phyloP scores from a whole-genome alignment of 2,329 filamentous ascomycete genomes.

The Purpureocillium takamizusanense region DNA sequence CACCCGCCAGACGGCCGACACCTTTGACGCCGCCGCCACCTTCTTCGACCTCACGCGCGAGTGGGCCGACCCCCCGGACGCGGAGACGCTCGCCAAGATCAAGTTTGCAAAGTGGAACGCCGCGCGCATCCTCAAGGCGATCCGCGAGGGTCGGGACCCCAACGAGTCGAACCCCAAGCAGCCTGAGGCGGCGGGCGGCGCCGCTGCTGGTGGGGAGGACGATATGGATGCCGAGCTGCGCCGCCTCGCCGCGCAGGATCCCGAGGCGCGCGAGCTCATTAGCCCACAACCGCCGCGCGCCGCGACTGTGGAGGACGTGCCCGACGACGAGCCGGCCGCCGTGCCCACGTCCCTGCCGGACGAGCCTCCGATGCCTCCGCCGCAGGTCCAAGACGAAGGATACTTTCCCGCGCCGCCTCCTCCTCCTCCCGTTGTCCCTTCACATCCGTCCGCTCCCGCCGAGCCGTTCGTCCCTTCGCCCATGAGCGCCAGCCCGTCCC shows the following conservation, averaged over 20 bases:
- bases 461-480: slow-evolving; percentile 25
- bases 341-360: slow-evolving; percentile 8
- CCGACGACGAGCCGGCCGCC: slow-evolving; percentile 30
- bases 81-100: slow-evolving; percentile 74
- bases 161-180: slow-evolving; percentile 79
- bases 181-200: slow-evolving; percentile 28
- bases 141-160: slow-evolving; percentile 85
- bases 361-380: slow-evolving; percentile 14
- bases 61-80: slow-evolving; percentile 68
- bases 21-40: slow-evolving; percentile 83
- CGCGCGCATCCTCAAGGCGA: slow-evolving; percentile 77
- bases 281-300: slow-evolving; percentile 28
- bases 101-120: slow-evolving; percentile 98
- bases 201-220: slow-evolving; percentile 10
- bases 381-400: slow-evolving; percentile 15
- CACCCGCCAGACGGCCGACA: slow-evolving; percentile 84
- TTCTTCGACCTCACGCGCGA: slow-evolving; percentile 84
- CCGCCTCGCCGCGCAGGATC: slow-evolving; percentile 32
- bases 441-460: slow-evolving; percentile 1
- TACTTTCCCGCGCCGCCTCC: slow-evolving; percentile 29
- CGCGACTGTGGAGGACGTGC: slow-evolving; percentile 43
- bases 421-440: background rate
- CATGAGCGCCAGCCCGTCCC: slow-evolving; percentile 17
- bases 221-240: slow-evolving; percentile 46
- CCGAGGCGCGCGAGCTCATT: slow-evolving; percentile 46